Evolutionary conservation across 2,329 filamentous ascomycete species (phyloP), one percentile per base, ranked within the genome.

Genomic region (Arachnomyces sp.): DNA sequence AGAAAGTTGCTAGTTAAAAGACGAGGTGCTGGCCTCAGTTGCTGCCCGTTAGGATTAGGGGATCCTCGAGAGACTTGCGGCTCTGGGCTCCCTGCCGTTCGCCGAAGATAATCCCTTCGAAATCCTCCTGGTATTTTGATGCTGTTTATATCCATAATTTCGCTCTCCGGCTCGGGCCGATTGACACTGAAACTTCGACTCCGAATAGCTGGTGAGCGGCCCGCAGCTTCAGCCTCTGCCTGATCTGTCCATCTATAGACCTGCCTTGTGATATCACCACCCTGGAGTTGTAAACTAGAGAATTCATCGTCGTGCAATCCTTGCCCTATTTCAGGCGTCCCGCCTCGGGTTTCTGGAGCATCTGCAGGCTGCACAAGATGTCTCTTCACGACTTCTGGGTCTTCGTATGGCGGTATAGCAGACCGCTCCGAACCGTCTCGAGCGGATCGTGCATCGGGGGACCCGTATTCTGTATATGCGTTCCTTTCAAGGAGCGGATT

Each of bases 191-290:
- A 95, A 63, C 89, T 96, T 67, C 89, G 83, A 66, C 89, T 95
- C 53, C 90, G 79, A 52, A 82, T 78, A 55, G 37, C 31, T 25
- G 80, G 71, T 52, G 78, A 78, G 13, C 73, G 69, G 21, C 67
- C 62, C 12, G 67, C 65, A 35, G 71, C 68, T 50, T 81, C 77
- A 34, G 78, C 72, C 56, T 93, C 82, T 38, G 84, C 84, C 59
- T 93, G 86, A 61, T 96, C 88, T 4, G 88, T 87, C 86, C 93
- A 98, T 52, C 86, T 83, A 70, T 98, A 98, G 53, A 98, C 94
- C 40, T 90, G 86, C 45, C 92, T 75, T 16, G 90, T 95, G 42
- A 95, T 84, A 60, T 98, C 92, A 48, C 92, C 92, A 44, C 92
- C 92, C 60, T 96, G 93, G 34, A 98, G 70, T 57, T 82, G 82